A percentile compares a stretch with the other conserved stretches of the same genome.
Evolutionary conservation across 768 basidiomycete genomes (phyloP).

Genomic region (Lanmaoa rubissima): DNA sequence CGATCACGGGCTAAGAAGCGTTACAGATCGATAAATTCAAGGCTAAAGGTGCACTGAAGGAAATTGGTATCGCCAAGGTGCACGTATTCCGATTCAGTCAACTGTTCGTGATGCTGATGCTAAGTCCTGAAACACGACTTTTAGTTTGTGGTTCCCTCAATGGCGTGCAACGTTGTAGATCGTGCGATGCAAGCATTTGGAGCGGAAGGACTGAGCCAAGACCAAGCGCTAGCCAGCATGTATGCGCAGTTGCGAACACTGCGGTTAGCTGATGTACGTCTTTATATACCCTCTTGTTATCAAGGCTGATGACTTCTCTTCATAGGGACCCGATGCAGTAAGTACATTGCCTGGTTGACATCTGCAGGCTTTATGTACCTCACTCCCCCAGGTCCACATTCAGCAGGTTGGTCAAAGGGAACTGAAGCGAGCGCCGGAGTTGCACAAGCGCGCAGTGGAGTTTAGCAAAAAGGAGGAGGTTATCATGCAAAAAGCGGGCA

Average conservation of each 20-base stretch:
- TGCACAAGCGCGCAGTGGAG: conserved; percentile 55
- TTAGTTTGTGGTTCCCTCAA: conserved; percentile 90
- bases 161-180: conserved; percentile 88
- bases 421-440: conserved; percentile 67
- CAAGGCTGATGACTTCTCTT: conserved; percentile 6
- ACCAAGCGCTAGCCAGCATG: conserved; percentile 72
- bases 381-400: conserved; percentile 73
- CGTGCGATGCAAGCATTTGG: conserved; percentile 96
- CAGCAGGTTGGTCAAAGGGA: conserved; percentile 93
- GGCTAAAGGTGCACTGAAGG: conserved; percentile 94
- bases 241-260: conserved; percentile 86
- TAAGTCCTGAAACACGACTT: neutral
- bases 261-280: conserved; percentile 78
- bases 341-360: conserved; percentile 21
- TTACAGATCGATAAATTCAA: conserved; percentile 81
- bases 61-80: conserved; percentile 97
- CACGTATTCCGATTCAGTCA: conserved; percentile 4
- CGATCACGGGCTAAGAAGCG: conserved; percentile 1
- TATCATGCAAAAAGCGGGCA: conserved; percentile 55
- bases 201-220: conserved; percentile 94
- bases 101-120: neutral
- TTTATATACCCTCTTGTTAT: neutral
- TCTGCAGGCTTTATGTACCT: neutral
- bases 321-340: conserved; percentile 77
- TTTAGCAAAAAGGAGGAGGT: conserved; percentile 59